Evolutionary conservation across 1,284 basidiomycete genomes (phyloP), one percentile per base, ranked within the genome.

Genomic region (Ceratorhiza oryzae-sativae): DNA sequence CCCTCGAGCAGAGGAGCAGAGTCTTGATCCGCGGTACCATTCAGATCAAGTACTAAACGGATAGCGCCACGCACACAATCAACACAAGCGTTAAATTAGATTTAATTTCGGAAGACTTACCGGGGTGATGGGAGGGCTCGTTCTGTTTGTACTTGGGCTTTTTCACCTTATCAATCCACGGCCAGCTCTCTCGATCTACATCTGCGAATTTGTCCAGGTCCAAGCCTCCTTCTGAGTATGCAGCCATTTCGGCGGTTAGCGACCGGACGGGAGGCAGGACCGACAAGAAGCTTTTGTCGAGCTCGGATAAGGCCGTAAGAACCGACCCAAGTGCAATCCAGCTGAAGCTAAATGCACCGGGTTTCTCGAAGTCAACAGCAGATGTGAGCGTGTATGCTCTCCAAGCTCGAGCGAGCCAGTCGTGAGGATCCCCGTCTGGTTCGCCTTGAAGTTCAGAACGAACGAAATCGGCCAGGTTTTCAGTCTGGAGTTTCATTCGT

Each of bases 331-430:
- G 34, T 3, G 70, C 70, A 23, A 71, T 45, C 48, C 60, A 63
- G 12, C 34, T 36, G 42, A 72, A 72, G 48, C 71, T 72, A 9
- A 51, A 39, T 15, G 42, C 45, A 13, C 71, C 71, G 18, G 55
- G 56, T 32, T 32, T 55, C 9, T 42, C 25, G n/a, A 30, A 32
- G 12, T 39, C 48, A 23, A 53, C 53, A 3, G 12, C 27, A 8
- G 34, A 65, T 18, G 20, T 45, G 5, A 63, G 41, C 5, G 39
- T 20, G 20, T 59, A 59, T 6, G 53, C 53, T n/a, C 41, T 65
- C 71, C 71, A 72, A 10, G 71, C 71, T 13, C 71, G 46, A 20
- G 60, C 71, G 20, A 72, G 42, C 59, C 62, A 34, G 10, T 53
- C 60, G 25, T 34, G 10, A 1, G 36, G 42, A 27, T 42, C 34